Evolutionary conservation across 768 basidiomycete species (phyloP).

Genomic region (Podaxis rugospora): DNA sequence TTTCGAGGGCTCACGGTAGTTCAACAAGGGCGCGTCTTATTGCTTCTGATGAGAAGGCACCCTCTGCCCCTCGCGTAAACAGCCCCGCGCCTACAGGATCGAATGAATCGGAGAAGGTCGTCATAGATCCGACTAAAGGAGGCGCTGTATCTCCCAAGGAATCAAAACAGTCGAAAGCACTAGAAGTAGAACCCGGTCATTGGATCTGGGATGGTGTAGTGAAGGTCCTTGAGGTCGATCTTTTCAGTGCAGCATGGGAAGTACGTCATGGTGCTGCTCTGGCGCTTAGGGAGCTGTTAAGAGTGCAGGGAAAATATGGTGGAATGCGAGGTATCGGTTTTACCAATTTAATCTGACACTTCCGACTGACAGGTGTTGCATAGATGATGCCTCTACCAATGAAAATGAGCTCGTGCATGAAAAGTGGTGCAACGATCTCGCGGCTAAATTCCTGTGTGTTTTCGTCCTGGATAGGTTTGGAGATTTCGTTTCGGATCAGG

Average conservation of each 20-base stretch:
- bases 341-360: neutral
- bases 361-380: neutral
- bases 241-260: conserved; percentile 90
- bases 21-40: conserved; percentile 65
- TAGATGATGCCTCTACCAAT: conserved; percentile 46
- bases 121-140: conserved; percentile 79
- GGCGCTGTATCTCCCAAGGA: conserved; percentile 79
- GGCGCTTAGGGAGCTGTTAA: conserved; percentile 85
- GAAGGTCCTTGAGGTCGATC: conserved; percentile 73
- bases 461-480: conserved; percentile 97
- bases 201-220: conserved; percentile 90
- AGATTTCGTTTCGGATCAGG: conserved; percentile 94
- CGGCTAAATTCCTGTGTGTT: conserved; percentile 80
- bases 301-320: conserved; percentile 74
- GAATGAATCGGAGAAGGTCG: conserved; percentile 53
- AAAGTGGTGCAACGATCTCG: conserved; percentile 86
- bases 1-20: neutral
- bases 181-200: conserved; percentile 67
- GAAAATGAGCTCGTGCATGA: conserved; percentile 72
- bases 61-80: conserved; percentile 48
- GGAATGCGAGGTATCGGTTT: conserved; percentile 67
- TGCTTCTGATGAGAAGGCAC: conserved; percentile 52
- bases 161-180: conserved; percentile 70
- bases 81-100: conserved; percentile 50
- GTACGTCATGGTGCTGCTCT: conserved; percentile 91